A percentile compares a stretch with the other conserved stretches of the same genome.
Evolutionary conservation across 768 basidiomycete genomes (phyloP).

Genomic region (Holtermannia corniformis): DNA sequence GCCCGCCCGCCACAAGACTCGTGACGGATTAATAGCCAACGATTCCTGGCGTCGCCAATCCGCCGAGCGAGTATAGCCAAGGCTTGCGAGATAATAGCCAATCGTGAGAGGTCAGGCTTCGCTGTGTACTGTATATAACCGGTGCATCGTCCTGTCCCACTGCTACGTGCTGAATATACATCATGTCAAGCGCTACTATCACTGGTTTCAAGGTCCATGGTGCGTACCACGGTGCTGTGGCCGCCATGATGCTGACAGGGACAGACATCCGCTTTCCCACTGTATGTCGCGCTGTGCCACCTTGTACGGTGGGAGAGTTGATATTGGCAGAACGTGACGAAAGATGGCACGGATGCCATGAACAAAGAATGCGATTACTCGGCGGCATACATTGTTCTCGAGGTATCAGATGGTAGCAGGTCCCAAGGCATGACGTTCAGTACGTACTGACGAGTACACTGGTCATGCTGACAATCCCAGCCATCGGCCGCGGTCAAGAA

Average conservation of each 20-base stretch:
- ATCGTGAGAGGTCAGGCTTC: too few relatives aligned
- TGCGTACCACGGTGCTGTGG: slow-evolving; percentile 9
- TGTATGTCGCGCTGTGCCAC: not conserved
- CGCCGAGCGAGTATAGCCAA: too few relatives aligned
- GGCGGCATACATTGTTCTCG: slow-evolving; percentile 74
- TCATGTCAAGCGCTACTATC: too few relatives aligned
- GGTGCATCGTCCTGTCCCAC: too few relatives aligned
- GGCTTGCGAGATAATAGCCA: too few relatives aligned
- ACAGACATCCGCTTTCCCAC: not conserved
- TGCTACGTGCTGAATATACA: too few relatives aligned
- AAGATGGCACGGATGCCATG: slow-evolving; percentile 93
- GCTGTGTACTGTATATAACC: too few relatives aligned
- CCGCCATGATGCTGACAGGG: not conserved
- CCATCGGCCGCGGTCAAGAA: slow-evolving; percentile 67
- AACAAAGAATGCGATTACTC: slow-evolving; percentile 95
- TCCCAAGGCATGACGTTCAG: slow-evolving; percentile 52
- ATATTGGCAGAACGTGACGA: slow-evolving; percentile 53
- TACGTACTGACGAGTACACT: slow-evolving; percentile 12
- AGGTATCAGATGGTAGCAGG: slow-evolving; percentile 59
- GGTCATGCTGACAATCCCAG: not conserved
- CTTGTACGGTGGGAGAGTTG: not conserved
- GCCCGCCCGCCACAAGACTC: too few relatives aligned
- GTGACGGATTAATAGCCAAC: too few relatives aligned
- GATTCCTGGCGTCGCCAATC: too few relatives aligned
- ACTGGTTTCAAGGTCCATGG: slow-evolving; percentile 39